phyloP scores from a whole-genome alignment of 1,284 basidiomycete species.

The Naganishia sp. region DNA sequence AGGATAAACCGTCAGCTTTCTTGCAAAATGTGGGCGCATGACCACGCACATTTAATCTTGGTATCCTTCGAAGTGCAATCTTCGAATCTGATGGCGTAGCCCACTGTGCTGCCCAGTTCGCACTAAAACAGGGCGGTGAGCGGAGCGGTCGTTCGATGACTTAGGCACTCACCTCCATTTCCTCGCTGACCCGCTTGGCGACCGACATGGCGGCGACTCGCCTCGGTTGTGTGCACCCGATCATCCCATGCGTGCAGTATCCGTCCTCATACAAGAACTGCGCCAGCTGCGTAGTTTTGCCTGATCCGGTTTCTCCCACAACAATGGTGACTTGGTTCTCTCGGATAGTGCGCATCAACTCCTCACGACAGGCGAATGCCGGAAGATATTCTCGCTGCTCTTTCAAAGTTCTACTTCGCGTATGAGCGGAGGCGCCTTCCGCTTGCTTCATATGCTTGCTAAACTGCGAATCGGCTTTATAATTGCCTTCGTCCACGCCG shows the following conservation, averaged over 20 bases:
- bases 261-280: conserved; percentile 96
- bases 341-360: conserved; percentile 81
- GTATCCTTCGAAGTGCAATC: conserved; percentile 91
- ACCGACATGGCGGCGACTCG: conserved; percentile 99
- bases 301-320: conserved; percentile 93
- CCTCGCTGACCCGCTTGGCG: conserved; percentile 96
- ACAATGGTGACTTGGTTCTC: conserved; percentile 97
- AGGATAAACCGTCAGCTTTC: not conserved
- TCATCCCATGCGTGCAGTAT: conserved; percentile 80
- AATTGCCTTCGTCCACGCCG: conserved; percentile 69
- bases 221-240: conserved; percentile 95
- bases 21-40: not conserved
- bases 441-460: conserved; percentile 82
- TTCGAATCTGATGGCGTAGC: conserved; percentile 97
- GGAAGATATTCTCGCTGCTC: conserved; percentile 97
- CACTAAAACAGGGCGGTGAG: conserved; percentile 1
- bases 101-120: conserved; percentile 83
- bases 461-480: conserved; percentile 94
- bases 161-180: conserved; percentile 60
- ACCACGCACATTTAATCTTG: conserved; percentile 82
- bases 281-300: conserved; percentile 88
- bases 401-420: conserved; percentile 78
- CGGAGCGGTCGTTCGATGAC: conserved; percentile 5
- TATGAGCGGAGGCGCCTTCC: conserved; percentile 78
- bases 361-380: conserved; percentile 95